Evolutionary conservation across 805 yeast genomes (phyloP).

Genomic region (Wickerhamiella azyma): DNA sequence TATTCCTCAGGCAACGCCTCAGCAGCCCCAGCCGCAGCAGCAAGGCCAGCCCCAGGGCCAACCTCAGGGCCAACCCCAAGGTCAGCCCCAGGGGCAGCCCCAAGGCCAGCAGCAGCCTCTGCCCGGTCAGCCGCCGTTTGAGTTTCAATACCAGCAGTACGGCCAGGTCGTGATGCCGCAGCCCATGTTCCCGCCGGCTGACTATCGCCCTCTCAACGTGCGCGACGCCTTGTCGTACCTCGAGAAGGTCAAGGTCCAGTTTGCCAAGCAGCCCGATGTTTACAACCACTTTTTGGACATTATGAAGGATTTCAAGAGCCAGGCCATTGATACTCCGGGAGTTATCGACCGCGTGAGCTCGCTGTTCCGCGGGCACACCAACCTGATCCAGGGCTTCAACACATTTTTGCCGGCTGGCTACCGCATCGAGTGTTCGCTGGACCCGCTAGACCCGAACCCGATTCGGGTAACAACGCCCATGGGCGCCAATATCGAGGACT

Average conservation of each 20-base stretch:
- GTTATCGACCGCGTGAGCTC: conserved; percentile 91
- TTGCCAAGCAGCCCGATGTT: conserved; percentile 84
- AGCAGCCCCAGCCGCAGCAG: conserved; percentile 1
- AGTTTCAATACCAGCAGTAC: conserved; percentile 4
- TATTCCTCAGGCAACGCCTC: conserved; percentile 1
- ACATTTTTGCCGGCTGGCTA: conserved; percentile 96
- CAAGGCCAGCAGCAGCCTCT: neutral
- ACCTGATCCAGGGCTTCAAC: conserved; percentile 88
- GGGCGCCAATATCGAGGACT: conserved; percentile 64
- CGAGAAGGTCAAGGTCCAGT: conserved; percentile 90
- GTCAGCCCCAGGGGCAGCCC: too few species aligned
- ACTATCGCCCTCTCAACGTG: conserved; percentile 63
- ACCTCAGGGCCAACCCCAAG: conserved; percentile 3
- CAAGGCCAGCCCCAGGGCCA: conserved; percentile 1
- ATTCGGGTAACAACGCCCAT: conserved; percentile 91
- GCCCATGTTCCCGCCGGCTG: conserved; percentile 17
- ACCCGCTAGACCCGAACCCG: conserved; percentile 82
- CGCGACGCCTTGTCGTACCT: conserved; percentile 90
- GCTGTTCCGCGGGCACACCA: conserved; percentile 83
- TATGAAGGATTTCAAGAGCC: conserved; percentile 97
- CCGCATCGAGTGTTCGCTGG: conserved; percentile 75
- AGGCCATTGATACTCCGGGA: conserved; percentile 93
- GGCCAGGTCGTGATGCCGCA: conserved; percentile 10
- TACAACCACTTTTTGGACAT: conserved; percentile 92
- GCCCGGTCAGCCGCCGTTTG: neutral